Evolutionary conservation across 495 filamentous ascomycete genomes (phyloP).

Genomic region (Saxophila tyrrhenica): DNA sequence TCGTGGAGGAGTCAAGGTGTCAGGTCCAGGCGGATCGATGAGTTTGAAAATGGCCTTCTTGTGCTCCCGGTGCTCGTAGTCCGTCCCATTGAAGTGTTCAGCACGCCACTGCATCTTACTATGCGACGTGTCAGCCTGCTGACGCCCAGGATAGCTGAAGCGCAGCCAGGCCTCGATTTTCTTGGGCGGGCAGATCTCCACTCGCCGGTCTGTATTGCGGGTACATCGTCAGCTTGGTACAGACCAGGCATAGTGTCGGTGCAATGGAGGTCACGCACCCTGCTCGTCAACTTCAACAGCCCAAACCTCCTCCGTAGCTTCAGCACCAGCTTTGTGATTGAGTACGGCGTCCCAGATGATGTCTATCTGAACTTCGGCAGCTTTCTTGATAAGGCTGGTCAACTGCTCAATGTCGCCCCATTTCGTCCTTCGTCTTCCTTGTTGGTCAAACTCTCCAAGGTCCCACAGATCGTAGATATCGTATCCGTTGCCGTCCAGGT

Average conservation of each 20-base stretch:
- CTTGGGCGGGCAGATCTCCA: constrained; percentile 44
- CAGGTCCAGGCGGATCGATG: no score
- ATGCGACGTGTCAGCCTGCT: constrained; percentile 38
- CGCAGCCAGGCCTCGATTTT: constrained; percentile 59
- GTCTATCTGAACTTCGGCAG: constrained; percentile 43
- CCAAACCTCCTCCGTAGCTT: constrained; percentile 46
- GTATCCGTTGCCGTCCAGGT: constrained; percentile 54
- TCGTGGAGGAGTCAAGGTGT: no score
- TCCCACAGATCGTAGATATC: constrained; percentile 71
- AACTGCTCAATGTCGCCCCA: constrained; percentile 61
- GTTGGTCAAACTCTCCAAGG: constrained; percentile 66
- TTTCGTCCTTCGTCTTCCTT: constrained; percentile 52
- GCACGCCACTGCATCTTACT: constrained; percentile 54
- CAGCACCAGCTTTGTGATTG: constrained; percentile 65
- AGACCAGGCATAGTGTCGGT: neutral
- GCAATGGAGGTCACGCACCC: constrained; percentile 29
- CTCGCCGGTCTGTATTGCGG: constrained; percentile 37
- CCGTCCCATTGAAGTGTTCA: constrained; percentile 60
- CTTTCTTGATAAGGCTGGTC: constrained; percentile 38
- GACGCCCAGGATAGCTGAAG: constrained; percentile 52
- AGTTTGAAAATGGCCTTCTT: constrained; percentile 59
- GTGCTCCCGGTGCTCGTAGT: constrained; percentile 49
- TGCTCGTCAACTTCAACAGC: constrained; percentile 52
- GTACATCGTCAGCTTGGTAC: neutral
- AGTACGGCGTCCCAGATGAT: constrained; percentile 66